Evolutionary conservation across 2,329 filamentous ascomycete species (phyloP).

Genomic region (Xylaria hypoxylon): DNA sequence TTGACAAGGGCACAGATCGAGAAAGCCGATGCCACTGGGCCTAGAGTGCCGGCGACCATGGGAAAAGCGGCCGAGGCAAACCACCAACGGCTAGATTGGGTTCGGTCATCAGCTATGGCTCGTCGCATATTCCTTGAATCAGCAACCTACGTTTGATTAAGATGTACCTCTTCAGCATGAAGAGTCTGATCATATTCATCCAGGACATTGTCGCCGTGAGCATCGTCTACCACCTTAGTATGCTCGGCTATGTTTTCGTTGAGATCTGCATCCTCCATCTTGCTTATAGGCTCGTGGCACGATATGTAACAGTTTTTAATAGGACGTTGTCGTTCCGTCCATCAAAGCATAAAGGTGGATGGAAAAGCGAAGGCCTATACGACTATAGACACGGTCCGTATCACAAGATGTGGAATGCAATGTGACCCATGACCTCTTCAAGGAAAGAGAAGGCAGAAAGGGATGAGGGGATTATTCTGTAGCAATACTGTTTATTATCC

Average conservation of each 20-base stretch:
- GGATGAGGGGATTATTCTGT: no score
- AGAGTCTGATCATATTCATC: constrained; percentile 48
- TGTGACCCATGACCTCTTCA: constrained; percentile 4
- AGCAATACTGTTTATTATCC: no score
- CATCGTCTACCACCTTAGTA: constrained; percentile 45
- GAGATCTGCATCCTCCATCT: constrained; percentile 58
- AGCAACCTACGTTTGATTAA: constrained; percentile 57
- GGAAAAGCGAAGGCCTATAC: not conserved
- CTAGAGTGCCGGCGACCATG: constrained; percentile 84
- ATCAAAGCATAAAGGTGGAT: not conserved
- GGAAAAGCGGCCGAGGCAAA: constrained; percentile 75
- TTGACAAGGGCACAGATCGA: constrained; percentile 88
- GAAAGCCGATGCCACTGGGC: constrained; percentile 87
- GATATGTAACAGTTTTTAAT: not conserved
- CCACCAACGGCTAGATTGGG: constrained; percentile 67
- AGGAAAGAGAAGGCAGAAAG: not conserved
- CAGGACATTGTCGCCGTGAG: constrained; percentile 43
- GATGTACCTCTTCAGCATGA: constrained; percentile 56
- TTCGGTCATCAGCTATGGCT: constrained; percentile 22
- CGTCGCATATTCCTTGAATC: not conserved
- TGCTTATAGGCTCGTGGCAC: constrained; percentile 19
- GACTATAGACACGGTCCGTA: not conserved
- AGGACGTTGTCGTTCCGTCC: not conserved
- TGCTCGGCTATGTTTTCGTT: constrained; percentile 54
- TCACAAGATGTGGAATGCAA: not conserved